Conservation (phyloP, 305 asterid species). For the Fraxinus latifolia region DNA sequence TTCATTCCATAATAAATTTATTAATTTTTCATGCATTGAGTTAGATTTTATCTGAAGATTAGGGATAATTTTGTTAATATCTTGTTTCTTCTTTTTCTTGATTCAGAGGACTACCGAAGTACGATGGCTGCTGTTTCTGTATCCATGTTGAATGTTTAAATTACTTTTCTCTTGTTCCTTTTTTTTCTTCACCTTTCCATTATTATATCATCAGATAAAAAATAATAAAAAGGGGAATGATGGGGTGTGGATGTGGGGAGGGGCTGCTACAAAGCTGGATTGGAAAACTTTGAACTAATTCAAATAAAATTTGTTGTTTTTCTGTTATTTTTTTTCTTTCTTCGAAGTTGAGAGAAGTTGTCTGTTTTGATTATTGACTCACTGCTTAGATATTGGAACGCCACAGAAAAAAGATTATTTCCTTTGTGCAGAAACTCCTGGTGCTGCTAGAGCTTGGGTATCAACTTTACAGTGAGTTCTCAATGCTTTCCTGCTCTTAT, state of each 20-base stretch:
- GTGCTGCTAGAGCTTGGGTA: constrained; percentile 97
- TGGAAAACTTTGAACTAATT: background rate
- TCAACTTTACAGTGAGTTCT: constrained; percentile 90
- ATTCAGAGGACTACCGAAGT: constrained; percentile 86
- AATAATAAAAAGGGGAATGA: background rate
- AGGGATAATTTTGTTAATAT: constrained; percentile 12
- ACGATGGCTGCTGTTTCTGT: constrained; percentile 96
- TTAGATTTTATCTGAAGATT: background rate
- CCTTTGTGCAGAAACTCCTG: constrained; percentile 98
- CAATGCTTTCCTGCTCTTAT: constrained; percentile 22
- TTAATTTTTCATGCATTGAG: background rate
- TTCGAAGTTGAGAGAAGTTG: constrained; percentile 4
- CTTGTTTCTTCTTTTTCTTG: constrained; percentile 23
- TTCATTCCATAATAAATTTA: constrained; percentile 4
- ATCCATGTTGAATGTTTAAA: constrained; percentile 48
- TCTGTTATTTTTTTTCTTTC: background rate
- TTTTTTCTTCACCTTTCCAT: background rate
- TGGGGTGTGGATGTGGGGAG: background rate
- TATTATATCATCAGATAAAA: constrained; percentile 6
- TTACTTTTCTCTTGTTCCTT: background rate
- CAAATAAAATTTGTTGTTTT: background rate
- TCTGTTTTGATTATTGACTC: constrained; percentile 45
- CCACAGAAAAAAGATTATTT: constrained; percentile 91
- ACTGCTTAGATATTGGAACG: constrained; percentile 81
- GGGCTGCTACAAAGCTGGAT: background rate